Conservation (phyloP, 352 stramenopile species). For the Phytopythium helicoides region DNA sequence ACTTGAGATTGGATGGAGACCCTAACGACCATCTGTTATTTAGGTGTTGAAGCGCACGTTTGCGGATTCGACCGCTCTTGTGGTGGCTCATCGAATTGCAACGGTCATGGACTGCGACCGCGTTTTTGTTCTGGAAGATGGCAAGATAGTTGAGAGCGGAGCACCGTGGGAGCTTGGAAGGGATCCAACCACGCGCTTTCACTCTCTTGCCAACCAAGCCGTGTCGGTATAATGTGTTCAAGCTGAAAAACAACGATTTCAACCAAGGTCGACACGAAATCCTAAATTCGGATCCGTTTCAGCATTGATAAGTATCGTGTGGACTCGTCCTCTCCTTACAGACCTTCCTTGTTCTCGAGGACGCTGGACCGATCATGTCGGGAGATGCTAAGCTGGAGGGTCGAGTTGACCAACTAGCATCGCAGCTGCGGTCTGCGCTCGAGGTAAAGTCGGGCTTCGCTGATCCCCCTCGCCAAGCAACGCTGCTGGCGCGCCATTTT, state of each 20-base stretch:
- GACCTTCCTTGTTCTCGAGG: no score
- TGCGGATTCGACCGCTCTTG: slow-evolving; percentile 92
- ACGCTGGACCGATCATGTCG: not conserved
- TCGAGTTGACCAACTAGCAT: slow-evolving; percentile 49
- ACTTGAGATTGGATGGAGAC: not conserved
- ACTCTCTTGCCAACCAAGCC: slow-evolving; percentile 22
- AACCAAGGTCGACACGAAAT: no score
- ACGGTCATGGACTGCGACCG: slow-evolving; percentile 95
- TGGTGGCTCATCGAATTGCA: slow-evolving; percentile 96
- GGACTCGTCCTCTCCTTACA: no score
- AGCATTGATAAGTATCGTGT: no score
- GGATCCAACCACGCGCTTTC: slow-evolving; percentile 45
- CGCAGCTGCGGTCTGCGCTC: slow-evolving; percentile 56
- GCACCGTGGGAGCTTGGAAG: slow-evolving; percentile 27
- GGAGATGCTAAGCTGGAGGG: slow-evolving; percentile 22
- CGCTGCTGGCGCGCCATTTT: slow-evolving; percentile 69
- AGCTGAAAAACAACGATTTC: slow-evolving; percentile 35
- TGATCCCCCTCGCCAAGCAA: slow-evolving; percentile 44
- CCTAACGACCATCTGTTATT: not conserved
- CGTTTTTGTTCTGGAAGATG: slow-evolving; percentile 66
- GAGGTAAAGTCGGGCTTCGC: slow-evolving; percentile 77
- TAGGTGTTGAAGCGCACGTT: slow-evolving; percentile 88
- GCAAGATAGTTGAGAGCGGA: slow-evolving; percentile 49
- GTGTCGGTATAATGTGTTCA: not conserved
- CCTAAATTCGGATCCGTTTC: no score